Conservation (phyloP, 2,329 filamentous ascomycete genomes). For the Colletotrichum camelliae region DNA sequence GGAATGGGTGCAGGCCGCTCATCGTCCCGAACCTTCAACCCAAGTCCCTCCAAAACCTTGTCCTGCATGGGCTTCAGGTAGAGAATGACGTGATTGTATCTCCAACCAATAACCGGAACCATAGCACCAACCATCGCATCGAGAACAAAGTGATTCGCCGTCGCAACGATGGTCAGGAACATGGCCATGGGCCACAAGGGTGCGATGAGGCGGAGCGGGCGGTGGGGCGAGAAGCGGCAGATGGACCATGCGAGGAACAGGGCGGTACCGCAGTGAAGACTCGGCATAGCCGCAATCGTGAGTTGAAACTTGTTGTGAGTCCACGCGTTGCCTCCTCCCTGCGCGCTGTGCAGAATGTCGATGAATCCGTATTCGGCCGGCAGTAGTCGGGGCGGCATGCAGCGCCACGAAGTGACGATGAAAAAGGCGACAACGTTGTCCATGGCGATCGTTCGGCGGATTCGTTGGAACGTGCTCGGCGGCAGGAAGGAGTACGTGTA, state of each 20-base stretch:
- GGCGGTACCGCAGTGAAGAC: constrained; percentile 50
- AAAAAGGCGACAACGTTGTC: constrained; percentile 54
- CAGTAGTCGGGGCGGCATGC: constrained; percentile 53
- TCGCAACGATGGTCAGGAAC: constrained; percentile 44
- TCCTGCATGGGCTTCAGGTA: constrained; percentile 32
- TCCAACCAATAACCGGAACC: constrained; percentile 40
- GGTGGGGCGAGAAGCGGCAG: constrained; percentile 45
- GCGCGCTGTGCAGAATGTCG: constrained; percentile 45
- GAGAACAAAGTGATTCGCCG: constrained; percentile 43
- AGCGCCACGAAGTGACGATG: constrained; percentile 51
- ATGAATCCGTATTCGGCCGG: constrained; percentile 50
- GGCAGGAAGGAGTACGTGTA: constrained; percentile 52
- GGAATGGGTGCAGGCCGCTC: not conserved
- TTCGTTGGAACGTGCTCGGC: constrained; percentile 40
- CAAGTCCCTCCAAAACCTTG: constrained; percentile 24
- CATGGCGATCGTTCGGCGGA: constrained; percentile 52
- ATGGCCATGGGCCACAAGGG: constrained; percentile 48
- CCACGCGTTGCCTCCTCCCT: constrained; percentile 37
- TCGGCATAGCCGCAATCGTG: constrained; percentile 55
- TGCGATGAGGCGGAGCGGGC: constrained; percentile 37
- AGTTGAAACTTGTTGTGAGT: constrained; percentile 51
- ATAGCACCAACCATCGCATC: constrained; percentile 40
- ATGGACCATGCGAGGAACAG: constrained; percentile 40
- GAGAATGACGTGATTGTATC: constrained; percentile 30
- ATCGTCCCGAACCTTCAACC: constrained; percentile 10